phyloP scores from a whole-genome alignment of 164 flowering plant species.

The Aristolochia fimbriata region DNA sequence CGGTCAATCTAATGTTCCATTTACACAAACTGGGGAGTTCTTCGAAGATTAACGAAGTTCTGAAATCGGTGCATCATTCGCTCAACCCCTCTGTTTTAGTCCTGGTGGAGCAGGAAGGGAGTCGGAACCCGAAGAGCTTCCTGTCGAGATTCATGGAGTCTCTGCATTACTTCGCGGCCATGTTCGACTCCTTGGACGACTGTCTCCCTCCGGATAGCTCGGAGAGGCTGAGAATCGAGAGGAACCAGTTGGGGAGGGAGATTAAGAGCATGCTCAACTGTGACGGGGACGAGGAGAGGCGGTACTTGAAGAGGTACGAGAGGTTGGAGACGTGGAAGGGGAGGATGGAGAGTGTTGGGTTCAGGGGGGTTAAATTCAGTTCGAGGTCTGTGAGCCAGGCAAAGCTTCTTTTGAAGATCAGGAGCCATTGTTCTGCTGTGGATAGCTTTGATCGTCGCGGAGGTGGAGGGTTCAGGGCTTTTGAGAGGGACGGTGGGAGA shows the following conservation, averaged over 20 bases:
- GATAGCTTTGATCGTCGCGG: constrained; percentile 27
- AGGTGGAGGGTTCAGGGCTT: constrained; percentile 43
- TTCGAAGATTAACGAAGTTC: constrained; percentile 32
- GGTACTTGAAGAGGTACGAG: constrained; percentile 27
- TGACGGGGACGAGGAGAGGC: constrained; percentile 22
- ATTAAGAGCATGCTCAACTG: constrained; percentile 38
- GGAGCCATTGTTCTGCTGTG: constrained; percentile 30
- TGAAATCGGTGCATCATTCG: constrained; percentile 27
- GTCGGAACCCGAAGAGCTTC: constrained; percentile 35
- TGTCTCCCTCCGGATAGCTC: constrained; percentile 48
- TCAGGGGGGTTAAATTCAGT: constrained; percentile 37
- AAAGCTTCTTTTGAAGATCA: constrained; percentile 53
- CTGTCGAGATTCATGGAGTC: constrained; percentile 64
- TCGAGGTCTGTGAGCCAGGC: constrained; percentile 57
- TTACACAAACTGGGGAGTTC: constrained; percentile 25
- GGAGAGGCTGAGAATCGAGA: constrained; percentile 59
- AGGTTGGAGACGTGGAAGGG: constrained; percentile 51
- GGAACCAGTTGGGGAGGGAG: constrained; percentile 54
- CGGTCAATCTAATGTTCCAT: constrained; percentile 46
- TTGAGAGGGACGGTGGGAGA: constrained; percentile 49
- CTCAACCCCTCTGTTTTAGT: constrained; percentile 42
- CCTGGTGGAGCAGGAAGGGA: constrained; percentile 57
- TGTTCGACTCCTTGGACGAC: constrained; percentile 68
- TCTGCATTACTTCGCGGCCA: constrained; percentile 63
- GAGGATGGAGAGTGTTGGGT: constrained; percentile 57